Evolutionary conservation across 2,329 filamentous ascomycete genomes (phyloP), one percentile per base, ranked within the genome.

Genomic region (Dactylellina sp.): DNA sequence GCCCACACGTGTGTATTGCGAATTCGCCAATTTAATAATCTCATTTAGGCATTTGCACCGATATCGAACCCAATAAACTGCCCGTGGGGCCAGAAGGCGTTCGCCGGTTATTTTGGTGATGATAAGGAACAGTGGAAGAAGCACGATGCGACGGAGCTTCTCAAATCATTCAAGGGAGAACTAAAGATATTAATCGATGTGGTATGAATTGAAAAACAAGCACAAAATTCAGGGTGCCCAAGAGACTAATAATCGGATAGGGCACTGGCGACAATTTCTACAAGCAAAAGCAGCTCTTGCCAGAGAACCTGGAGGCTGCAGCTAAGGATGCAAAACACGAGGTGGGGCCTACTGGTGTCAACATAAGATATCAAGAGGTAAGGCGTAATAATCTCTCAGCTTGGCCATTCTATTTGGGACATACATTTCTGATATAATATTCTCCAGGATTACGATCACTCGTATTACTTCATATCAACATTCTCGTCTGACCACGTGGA

Each of bases 191-290:
- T 98, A 63, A 91, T 99, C 78, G 94, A 99, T 80, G 92, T 97
- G 71, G 90, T 92, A 81, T 74, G 89, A 87, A 32, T 12, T 28
- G n/a, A n/a, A n/a, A 32, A 5, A 9, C 9, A 9, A 32, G 28
- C 9, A 32, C 9, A 32, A 5, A 32, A 32, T 32, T 32, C 28
- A 32, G 28, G 28, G 28, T 32, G 28, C 5, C 9, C 28, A 32
- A 9, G 5, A 32, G 28, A 32, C 28, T 32, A 32, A 32, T 32
- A 32, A 5, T 9, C 9, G 28, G 28, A 16, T 20, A 71, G 61
- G 95, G 95, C 44, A 97, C 93, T 2, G 92, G 88, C 22, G 95
- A 99, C 84, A 92, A 94, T 82, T 99, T 98, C 82, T 98, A 98
- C 84, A 94, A 97, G 84, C 89, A 96, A 81, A 88, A 88, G 50